Conservation (phyloP, 805 yeast genomes). For the Saccharomycopsis sp. region DNA sequence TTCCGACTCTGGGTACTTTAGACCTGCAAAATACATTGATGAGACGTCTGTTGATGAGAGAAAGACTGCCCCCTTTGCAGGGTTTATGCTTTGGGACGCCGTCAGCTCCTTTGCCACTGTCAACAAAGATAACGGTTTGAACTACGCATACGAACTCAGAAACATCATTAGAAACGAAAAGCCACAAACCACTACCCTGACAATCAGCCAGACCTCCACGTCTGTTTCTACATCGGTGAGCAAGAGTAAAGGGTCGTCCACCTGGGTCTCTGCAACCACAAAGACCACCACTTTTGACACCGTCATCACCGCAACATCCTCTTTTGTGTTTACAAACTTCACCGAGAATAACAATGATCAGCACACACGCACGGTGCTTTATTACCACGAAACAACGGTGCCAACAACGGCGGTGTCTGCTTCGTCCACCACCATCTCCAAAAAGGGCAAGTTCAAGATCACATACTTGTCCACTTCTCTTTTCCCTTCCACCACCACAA, state of each 20-base stretch:
- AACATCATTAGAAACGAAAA: conserved; percentile 15
- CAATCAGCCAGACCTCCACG: conserved; percentile 1
- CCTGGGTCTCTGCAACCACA: no score
- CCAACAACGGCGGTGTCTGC: neutral
- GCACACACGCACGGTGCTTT: neutral
- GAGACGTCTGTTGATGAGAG: conserved; percentile 10
- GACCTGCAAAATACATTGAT: conserved; percentile 25
- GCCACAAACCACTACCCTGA: conserved; percentile 5
- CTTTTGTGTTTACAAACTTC: neutral
- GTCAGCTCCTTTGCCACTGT: conserved; percentile 13
- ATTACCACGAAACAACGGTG: neutral
- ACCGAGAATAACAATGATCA: no score
- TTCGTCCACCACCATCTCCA: no score
- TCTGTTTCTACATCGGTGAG: neutral
- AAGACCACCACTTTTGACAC: neutral
- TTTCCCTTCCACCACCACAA: neutral
- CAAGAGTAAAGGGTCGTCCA: neutral
- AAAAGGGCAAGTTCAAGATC: neutral
- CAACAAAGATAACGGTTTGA: conserved; percentile 15
- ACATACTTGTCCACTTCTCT: neutral
- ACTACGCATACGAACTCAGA: conserved; percentile 16
- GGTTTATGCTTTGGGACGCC: conserved; percentile 20
- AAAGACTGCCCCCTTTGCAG: conserved; percentile 12
- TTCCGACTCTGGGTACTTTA: conserved; percentile 46
- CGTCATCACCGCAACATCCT: neutral